Conservation (phyloP, 1,284 basidiomycete species). For the Ganoderma leucocontextum region DNA sequence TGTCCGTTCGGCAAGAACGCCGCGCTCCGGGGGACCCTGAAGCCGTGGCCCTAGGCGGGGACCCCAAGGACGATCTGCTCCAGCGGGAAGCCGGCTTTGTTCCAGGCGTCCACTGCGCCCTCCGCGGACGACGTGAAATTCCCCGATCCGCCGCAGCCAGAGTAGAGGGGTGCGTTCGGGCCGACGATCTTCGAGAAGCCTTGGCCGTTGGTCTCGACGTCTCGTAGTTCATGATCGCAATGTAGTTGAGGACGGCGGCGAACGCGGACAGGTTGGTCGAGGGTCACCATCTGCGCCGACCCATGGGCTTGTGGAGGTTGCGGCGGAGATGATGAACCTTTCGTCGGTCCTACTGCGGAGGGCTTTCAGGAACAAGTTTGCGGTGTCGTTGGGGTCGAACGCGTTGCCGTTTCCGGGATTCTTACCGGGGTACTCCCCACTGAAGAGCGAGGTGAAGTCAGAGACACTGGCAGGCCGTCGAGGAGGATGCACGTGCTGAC, state of each 20-base stretch:
- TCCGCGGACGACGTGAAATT: slow-evolving; percentile 80
- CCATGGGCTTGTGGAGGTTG: slow-evolving; percentile 77
- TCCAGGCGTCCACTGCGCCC: slow-evolving; percentile 80
- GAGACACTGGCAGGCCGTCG: neutral
- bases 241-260: slow-evolving; percentile 78
- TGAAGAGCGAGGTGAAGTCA: slow-evolving; percentile 39
- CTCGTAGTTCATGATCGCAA: slow-evolving; percentile 89
- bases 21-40: slow-evolving; percentile 49
- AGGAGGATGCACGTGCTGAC: slow-evolving; percentile 36
- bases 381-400: slow-evolving; percentile 69
- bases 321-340: slow-evolving; percentile 77
- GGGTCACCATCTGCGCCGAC: slow-evolving; percentile 59
- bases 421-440: slow-evolving; percentile 88
- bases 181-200: slow-evolving; percentile 55
- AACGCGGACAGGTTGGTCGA: slow-evolving; percentile 74
- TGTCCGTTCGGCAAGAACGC: slow-evolving; percentile 48
- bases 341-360: slow-evolving; percentile 64
- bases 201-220: slow-evolving; percentile 75
- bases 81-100: slow-evolving; percentile 78
- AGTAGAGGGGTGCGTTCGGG: slow-evolving; percentile 85
- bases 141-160: slow-evolving; percentile 71
- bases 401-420: slow-evolving; percentile 71
- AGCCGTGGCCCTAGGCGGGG: slow-evolving; percentile 79
- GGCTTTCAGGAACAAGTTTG: slow-evolving; percentile 79
- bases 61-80: slow-evolving; percentile 85